phyloP scores from a whole-genome alignment of 1,284 basidiomycete species.

The Cystobasidium pallidum region DNA sequence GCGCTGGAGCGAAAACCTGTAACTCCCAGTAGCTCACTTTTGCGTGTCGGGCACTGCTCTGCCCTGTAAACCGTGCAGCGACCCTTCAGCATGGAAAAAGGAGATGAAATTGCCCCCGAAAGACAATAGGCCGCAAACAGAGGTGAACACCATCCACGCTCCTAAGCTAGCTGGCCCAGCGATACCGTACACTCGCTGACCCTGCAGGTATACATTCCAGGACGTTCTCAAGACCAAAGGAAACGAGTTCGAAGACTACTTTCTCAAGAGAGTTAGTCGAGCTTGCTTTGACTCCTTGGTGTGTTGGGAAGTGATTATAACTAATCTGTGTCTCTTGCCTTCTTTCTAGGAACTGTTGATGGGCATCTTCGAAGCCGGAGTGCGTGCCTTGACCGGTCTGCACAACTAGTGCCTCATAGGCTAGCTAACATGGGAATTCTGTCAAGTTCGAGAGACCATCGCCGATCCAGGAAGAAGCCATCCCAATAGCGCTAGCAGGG shows the following conservation, averaged over 20 bases:
- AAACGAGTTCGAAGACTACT: constrained; percentile 87
- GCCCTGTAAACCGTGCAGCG: constrained; percentile 19
- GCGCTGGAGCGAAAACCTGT: not conserved
- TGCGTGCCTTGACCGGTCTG: constrained; percentile 12
- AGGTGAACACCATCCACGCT: constrained; percentile 61
- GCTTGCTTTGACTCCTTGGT: not conserved
- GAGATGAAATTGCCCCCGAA: constrained; percentile 82
- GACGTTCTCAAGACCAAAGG: constrained; percentile 91
- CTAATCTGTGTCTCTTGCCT: not conserved
- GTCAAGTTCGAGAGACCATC: constrained; percentile 84
- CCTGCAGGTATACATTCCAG: constrained; percentile 51
- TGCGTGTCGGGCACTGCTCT: not conserved
- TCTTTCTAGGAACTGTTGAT: constrained; percentile 67
- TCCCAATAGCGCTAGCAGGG: constrained; percentile 59
- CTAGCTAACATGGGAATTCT: constrained; percentile 12
- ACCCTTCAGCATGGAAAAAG: constrained; percentile 66
- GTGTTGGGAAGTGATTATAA: not conserved
- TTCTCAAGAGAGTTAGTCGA: constrained; percentile 50
- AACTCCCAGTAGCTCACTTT: not conserved
- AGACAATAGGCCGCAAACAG: constrained; percentile 88
- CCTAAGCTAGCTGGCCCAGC: too few species aligned
- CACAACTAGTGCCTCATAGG: not conserved
- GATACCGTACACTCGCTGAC: not conserved
- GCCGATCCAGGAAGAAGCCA: constrained; percentile 95
- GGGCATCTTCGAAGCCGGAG: constrained; percentile 92